Evolutionary conservation across 129 eudicot species (phyloP).

Genomic region (Sambucus nigra): DNA sequence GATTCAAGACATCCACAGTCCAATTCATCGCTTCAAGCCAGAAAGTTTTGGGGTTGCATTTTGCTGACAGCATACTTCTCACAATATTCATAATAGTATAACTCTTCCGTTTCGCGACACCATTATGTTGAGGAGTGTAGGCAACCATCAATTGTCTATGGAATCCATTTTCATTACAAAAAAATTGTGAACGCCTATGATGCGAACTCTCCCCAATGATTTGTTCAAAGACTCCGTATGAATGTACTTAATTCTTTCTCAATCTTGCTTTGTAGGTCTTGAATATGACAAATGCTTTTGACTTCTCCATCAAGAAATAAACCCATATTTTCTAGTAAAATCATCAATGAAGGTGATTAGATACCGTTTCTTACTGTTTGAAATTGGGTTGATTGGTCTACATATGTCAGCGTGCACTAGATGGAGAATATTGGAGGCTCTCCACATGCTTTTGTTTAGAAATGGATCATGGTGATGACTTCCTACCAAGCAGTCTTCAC

Average conservation of each 20-base stretch:
- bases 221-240: neutral
- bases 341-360: no score
- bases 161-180: neutral
- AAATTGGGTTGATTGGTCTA: no score
- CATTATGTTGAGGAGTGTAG: neutral
- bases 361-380: no score
- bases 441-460: neutral
- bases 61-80: no score
- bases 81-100: neutral
- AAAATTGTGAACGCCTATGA: neutral
- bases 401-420: no score
- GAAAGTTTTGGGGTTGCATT: no score
- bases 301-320: neutral
- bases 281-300: no score
- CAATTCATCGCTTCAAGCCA: conserved; percentile 6
- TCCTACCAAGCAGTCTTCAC: neutral
- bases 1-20: neutral
- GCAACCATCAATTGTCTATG: neutral
- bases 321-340: no score
- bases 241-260: no score
- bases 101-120: neutral
- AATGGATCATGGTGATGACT: neutral
- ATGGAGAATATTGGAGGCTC: neutral
- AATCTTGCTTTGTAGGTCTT: neutral
- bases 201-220: neutral